Conservation (phyloP, 2,329 filamentous ascomycete species). For the Incumbomyces delicatus region DNA sequence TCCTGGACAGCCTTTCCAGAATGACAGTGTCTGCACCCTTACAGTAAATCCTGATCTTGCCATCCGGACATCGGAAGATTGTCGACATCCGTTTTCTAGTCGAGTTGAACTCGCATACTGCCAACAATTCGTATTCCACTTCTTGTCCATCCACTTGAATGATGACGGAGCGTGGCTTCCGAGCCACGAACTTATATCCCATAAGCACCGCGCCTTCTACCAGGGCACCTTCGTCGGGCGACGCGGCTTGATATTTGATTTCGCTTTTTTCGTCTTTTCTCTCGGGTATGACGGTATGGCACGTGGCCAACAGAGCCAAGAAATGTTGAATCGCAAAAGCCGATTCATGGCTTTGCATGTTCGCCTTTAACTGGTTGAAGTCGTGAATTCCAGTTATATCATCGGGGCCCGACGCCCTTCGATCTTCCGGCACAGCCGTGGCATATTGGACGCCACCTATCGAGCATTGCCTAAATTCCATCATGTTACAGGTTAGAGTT, state of each 20-base stretch:
- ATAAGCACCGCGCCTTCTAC: slow-evolving; percentile 80
- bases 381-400: slow-evolving; percentile 71
- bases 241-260: slow-evolving; percentile 97
- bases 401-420: slow-evolving; percentile 64
- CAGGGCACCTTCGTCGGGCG: slow-evolving; percentile 91
- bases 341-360: slow-evolving; percentile 54
- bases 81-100: slow-evolving; percentile 96
- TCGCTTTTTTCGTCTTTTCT: slow-evolving; percentile 65
- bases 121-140: slow-evolving; percentile 78
- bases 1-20: slow-evolving; percentile 71
- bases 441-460: slow-evolving; percentile 92
- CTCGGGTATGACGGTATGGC: slow-evolving; percentile 96
- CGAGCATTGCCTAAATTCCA: slow-evolving; percentile 94
- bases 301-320: slow-evolving; percentile 73
- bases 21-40: slow-evolving; percentile 98
- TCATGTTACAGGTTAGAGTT: slow-evolving; percentile 93
- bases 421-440: slow-evolving; percentile 83
- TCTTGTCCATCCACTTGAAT: slow-evolving; percentile 65
- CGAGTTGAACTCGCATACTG: slow-evolving; percentile 99
- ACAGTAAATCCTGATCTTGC: slow-evolving; percentile 85
- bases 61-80: slow-evolving; percentile 92
- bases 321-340: slow-evolving; percentile 68
- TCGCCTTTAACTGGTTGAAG: slow-evolving; percentile 64
- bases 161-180: slow-evolving; percentile 80
- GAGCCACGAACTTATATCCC: slow-evolving; percentile 81